Conservation (phyloP, 495 filamentous ascomycete genomes). For the Symbiotaphrina buchneri region DNA sequence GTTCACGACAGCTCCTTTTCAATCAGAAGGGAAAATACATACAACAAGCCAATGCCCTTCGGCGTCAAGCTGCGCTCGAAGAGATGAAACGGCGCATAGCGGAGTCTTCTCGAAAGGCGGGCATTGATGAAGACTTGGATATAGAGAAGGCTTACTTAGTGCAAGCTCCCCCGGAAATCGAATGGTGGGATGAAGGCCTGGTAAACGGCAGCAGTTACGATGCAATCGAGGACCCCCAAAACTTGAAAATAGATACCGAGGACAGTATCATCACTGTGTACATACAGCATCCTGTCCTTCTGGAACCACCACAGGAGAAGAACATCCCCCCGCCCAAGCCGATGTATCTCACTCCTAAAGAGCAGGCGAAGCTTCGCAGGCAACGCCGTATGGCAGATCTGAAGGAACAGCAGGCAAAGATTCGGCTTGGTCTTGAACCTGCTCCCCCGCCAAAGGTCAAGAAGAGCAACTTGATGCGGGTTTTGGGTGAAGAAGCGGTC, state of each 20-base stretch:
- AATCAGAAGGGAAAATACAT: constrained; percentile 97
- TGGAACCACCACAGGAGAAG: constrained; percentile 80
- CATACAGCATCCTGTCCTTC: constrained; percentile 80
- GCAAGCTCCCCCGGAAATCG: constrained; percentile 62
- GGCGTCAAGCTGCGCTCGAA: constrained; percentile 72
- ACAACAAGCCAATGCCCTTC: constrained; percentile 67
- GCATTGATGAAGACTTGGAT: constrained; percentile 77
- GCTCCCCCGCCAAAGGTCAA: constrained; percentile 88
- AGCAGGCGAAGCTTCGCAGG: constrained; percentile 76
- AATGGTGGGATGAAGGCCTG: constrained; percentile 96
- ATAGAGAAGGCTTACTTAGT: constrained; percentile 75
- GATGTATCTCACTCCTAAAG: constrained; percentile 77
- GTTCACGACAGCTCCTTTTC: constrained; percentile 60
- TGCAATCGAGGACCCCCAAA: constrained; percentile 34
- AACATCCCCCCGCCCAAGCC: constrained; percentile 59
- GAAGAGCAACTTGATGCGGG: constrained; percentile 88
- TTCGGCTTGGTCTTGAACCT: constrained; percentile 68
- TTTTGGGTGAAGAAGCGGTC: constrained; percentile 90
- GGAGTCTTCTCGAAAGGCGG: constrained; percentile 57
- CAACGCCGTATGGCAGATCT: constrained; percentile 78
- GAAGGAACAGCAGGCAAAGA: constrained; percentile 93
- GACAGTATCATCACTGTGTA: constrained; percentile 77
- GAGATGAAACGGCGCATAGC: constrained; percentile 87
- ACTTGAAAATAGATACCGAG: constrained; percentile 48
- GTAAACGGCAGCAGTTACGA: constrained; percentile 53